A percentile compares a stretch with the other conserved stretches of the same genome.
Conservation (phyloP, 805 yeast species). For the Grigorovia yakushimaensis region DNA sequence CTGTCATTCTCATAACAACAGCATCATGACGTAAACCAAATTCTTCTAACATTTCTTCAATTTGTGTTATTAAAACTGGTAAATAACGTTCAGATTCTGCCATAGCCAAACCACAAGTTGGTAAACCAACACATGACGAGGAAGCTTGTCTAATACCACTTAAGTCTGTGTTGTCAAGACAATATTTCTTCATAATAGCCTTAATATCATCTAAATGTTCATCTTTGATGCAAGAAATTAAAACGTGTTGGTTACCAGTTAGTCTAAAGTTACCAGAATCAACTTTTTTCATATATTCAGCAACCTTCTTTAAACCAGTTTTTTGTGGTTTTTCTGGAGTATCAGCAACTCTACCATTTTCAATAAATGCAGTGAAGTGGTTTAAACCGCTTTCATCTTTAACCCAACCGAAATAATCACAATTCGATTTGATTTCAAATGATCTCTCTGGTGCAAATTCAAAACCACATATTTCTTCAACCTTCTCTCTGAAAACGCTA, state of each 20-base stretch:
- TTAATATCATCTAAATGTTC: slow-evolving; percentile 56
- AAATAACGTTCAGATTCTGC: slow-evolving; percentile 90
- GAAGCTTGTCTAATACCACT: slow-evolving; percentile 82
- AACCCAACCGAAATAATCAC: slow-evolving; percentile 90
- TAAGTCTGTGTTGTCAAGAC: slow-evolving; percentile 73
- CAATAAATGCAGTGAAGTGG: slow-evolving; percentile 90
- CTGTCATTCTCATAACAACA: slow-evolving; percentile 95
- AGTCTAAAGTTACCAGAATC: slow-evolving; percentile 81
- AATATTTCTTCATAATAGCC: slow-evolving; percentile 55
- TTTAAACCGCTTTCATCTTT: slow-evolving; percentile 74
- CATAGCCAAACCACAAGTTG: slow-evolving; percentile 98
- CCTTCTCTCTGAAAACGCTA: slow-evolving; percentile 67
- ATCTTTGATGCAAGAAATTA: slow-evolving; percentile 65
- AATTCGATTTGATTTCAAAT: slow-evolving; percentile 74
- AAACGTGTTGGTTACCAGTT: slow-evolving; percentile 91
- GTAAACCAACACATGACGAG: slow-evolving; percentile 96
- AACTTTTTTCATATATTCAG: slow-evolving; percentile 49
- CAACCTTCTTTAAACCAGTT: slow-evolving; percentile 73
- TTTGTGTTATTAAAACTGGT: slow-evolving; percentile 70
- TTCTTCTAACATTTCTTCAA: slow-evolving; percentile 83
- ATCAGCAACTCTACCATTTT: slow-evolving; percentile 93
- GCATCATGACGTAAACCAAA: slow-evolving; percentile 90
- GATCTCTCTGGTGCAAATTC: slow-evolving; percentile 60
- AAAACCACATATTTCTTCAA: slow-evolving; percentile 75
- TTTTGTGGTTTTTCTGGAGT: slow-evolving; percentile 85